Evolutionary conservation across 2,329 filamentous ascomycete genomes (phyloP).

Genomic region (Lecanosticta acicola): DNA sequence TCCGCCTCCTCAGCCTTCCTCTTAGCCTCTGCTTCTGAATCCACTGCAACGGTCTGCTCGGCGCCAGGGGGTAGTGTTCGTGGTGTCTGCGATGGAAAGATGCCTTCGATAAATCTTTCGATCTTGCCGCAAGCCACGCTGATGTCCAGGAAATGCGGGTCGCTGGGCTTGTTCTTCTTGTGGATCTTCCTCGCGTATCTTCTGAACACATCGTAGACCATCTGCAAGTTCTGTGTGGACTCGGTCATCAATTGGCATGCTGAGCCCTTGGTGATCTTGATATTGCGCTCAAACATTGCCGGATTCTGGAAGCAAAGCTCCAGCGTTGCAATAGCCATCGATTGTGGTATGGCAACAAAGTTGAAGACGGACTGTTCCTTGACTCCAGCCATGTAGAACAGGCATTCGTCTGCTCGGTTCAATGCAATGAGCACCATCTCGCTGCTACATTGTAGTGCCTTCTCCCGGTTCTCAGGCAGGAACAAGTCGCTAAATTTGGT

Average conservation of each 20-base stretch:
- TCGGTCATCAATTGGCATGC: slow-evolving; percentile 88
- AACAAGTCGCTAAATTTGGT: slow-evolving; percentile 86
- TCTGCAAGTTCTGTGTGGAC: slow-evolving; percentile 80
- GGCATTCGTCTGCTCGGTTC: slow-evolving; percentile 79
- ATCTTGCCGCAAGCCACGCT: slow-evolving; percentile 89
- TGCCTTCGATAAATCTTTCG: slow-evolving; percentile 89
- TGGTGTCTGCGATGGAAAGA: slow-evolving; percentile 80
- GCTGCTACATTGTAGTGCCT: slow-evolving; percentile 78
- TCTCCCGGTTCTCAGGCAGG: slow-evolving; percentile 67
- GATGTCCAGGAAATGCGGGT: slow-evolving; percentile 88
- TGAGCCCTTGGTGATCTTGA: slow-evolving; percentile 95
- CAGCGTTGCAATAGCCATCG: slow-evolving; percentile 94
- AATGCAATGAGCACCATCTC: slow-evolving; percentile 93
- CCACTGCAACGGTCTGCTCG: slow-evolving; percentile 35
- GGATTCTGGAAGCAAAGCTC: slow-evolving; percentile 91
- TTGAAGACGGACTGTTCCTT: slow-evolving; percentile 98
- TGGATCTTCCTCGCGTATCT: slow-evolving; percentile 75
- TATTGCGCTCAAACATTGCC: slow-evolving; percentile 72
- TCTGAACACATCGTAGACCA: slow-evolving; percentile 77
- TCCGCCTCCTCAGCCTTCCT: slow-evolving; percentile 49
- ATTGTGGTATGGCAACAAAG: slow-evolving; percentile 93
- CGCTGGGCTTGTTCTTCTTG: slow-evolving; percentile 87
- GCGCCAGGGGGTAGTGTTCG: slow-evolving; percentile 40
- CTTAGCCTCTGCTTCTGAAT: slow-evolving; percentile 53
- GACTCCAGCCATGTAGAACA: slow-evolving; percentile 96